Percentiles rank a stretch among this genome's conserved stretches.
Conservation (phyloP, 2,329 filamentous ascomycete species). For the Ceratocystis cacaofunesta region DNA sequence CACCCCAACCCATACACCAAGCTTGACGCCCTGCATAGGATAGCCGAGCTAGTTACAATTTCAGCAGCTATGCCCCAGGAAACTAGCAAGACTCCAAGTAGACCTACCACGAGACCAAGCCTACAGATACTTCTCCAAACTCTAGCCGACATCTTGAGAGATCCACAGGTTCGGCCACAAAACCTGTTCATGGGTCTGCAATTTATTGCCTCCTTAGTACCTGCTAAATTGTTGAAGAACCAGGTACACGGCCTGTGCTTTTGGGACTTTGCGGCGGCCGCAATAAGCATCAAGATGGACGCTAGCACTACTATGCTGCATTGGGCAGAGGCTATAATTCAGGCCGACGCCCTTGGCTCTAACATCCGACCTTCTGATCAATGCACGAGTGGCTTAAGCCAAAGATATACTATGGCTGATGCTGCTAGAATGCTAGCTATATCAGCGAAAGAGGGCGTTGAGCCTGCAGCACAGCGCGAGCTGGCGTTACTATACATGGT, state of each 20-base stretch:
- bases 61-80: constrained; percentile 53
- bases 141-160: constrained; percentile 51
- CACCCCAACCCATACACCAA: constrained; percentile 81
- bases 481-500: constrained; percentile 87
- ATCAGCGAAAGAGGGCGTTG: constrained; percentile 73
- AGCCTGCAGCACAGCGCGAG: constrained; percentile 78
- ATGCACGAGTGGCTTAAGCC: constrained; percentile 21
- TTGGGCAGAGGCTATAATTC: constrained; percentile 39
- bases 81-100: constrained; percentile 43
- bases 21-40: constrained; percentile 65
- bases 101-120: constrained; percentile 27
- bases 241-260: constrained; percentile 63
- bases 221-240: constrained; percentile 43
- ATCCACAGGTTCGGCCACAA: constrained; percentile 55
- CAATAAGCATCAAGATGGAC: constrained; percentile 75
- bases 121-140: constrained; percentile 52
- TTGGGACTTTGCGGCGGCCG: constrained; percentile 76
- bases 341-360: constrained; percentile 33
- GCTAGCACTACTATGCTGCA: constrained; percentile 66
- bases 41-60: constrained; percentile 67
- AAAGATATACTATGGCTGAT: constrained; percentile 58
- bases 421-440: constrained; percentile 84
- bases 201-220: constrained; percentile 53
- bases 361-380: constrained; percentile 22
- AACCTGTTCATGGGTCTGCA: constrained; percentile 71